Evolutionary conservation across 148 eudicot genomes (phyloP).

Genomic region (Oxyria digyna): DNA sequence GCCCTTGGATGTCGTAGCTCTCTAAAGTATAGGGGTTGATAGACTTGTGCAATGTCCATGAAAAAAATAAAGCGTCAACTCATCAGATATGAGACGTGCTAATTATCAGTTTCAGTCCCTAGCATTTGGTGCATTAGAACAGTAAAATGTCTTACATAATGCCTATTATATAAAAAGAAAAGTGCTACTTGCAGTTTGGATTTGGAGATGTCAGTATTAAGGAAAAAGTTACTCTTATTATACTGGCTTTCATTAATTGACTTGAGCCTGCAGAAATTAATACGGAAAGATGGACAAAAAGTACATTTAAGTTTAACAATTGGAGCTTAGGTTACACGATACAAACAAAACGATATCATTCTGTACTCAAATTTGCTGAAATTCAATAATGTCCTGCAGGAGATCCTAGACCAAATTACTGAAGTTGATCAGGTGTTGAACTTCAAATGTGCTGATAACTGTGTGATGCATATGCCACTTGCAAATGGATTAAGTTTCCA

Average conservation of each 20-base stretch:
- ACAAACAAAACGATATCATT: no score
- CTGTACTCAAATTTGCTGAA: background rate
- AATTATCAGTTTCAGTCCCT: background rate
- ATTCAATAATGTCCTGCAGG: conserved; percentile 31
- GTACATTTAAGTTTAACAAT: no score
- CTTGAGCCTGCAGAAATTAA: no score
- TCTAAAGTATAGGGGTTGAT: background rate
- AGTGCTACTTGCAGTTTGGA: background rate
- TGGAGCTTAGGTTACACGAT: no score
- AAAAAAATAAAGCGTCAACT: background rate
- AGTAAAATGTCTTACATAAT: background rate
- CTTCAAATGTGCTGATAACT: conserved; percentile 49
- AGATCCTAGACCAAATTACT: conserved; percentile 71
- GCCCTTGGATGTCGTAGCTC: background rate
- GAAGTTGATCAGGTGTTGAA: conserved; percentile 79
- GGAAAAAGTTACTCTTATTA: background rate
- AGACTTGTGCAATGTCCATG: background rate
- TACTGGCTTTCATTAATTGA: no score
- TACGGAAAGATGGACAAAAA: no score
- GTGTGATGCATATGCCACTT: conserved; percentile 21
- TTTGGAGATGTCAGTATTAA: background rate
- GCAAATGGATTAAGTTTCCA: conserved; percentile 22
- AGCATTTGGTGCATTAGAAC: background rate
- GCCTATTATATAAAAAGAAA: background rate
- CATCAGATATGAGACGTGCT: background rate